Conservation (phyloP, 208 protist species). For the Porcisia deanei region DNA sequence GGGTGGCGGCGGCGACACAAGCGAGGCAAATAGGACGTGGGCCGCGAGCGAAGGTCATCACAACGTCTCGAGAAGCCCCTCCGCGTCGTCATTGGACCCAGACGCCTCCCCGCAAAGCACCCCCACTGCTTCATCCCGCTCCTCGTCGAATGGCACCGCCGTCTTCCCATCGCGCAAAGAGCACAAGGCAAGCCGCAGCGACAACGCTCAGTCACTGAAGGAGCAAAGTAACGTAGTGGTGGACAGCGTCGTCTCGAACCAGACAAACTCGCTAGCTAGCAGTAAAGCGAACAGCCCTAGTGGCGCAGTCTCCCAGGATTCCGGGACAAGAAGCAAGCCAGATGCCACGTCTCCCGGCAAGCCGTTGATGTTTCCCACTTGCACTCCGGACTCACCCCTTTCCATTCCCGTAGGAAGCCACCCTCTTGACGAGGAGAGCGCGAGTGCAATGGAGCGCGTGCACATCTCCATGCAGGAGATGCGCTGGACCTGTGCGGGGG, state of each 20-base stretch:
- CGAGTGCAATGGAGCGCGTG: constrained; percentile 45
- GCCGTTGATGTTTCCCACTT: neutral
- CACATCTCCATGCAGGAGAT: constrained; percentile 66
- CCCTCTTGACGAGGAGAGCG: neutral
- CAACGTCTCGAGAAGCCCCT: neutral
- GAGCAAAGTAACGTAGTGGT: neutral
- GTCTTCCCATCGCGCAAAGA: neutral
- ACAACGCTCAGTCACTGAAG: neutral
- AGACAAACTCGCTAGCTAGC: constrained; percentile 20
- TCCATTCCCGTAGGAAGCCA: neutral
- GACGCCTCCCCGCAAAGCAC: constrained; percentile 17
- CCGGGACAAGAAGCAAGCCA: neutral
- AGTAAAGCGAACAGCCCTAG: constrained; percentile 16
- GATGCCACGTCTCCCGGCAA: neutral
- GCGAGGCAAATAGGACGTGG: neutral
- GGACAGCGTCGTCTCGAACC: constrained; percentile 9
- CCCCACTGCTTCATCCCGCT: constrained; percentile 2
- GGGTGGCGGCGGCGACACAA: neutral
- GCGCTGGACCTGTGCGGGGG: constrained; percentile 71
- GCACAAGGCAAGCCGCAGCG: neutral
- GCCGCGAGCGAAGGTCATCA: neutral
- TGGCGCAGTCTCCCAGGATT: neutral
- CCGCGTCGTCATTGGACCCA: constrained; percentile 6
- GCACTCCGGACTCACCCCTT: neutral
- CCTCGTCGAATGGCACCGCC: neutral